Conservation (phyloP, 1,139 yeast genomes). For the Candida sp. region DNA sequence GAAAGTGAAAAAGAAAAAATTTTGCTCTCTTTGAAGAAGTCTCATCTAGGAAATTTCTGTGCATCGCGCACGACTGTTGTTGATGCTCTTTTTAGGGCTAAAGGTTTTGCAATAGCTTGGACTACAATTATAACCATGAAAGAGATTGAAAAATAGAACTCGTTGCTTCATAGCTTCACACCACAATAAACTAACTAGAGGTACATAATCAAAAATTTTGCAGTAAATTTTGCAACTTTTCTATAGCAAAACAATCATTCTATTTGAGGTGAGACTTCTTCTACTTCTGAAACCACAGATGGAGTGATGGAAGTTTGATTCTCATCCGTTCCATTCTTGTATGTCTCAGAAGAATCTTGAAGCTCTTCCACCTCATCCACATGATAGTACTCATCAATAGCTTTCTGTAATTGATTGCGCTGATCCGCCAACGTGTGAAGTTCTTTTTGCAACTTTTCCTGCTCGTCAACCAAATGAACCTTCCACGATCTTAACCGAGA, state of each 20-base stretch:
- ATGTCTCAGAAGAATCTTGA: background rate
- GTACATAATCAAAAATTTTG: background rate
- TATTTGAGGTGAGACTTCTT: background rate
- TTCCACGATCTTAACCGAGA: conserved; percentile 71
- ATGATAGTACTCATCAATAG: conserved; percentile 2
- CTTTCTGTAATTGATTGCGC: conserved; percentile 2
- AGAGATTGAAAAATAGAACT: no score
- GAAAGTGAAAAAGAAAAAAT: background rate
- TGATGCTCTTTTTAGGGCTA: no score
- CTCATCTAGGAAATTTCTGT: background rate
- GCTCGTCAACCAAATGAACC: conserved; percentile 56
- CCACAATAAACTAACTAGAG: no score
- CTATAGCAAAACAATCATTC: background rate
- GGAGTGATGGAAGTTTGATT: background rate
- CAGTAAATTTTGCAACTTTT: background rate
- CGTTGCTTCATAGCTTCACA: no score
- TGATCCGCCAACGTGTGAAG: conserved; percentile 4
- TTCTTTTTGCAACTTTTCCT: conserved; percentile 27
- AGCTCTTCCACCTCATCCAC: background rate
- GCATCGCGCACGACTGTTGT: no score
- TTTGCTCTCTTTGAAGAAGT: background rate
- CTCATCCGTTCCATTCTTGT: background rate
- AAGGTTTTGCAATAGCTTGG: no score
- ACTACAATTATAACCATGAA: no score
- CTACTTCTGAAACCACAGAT: background rate